These are phyloP conservation scores for Russula ochroleuca DNA, from an alignment of 768 basidiomycete genomes.

Conservation along the genomic window DNA sequence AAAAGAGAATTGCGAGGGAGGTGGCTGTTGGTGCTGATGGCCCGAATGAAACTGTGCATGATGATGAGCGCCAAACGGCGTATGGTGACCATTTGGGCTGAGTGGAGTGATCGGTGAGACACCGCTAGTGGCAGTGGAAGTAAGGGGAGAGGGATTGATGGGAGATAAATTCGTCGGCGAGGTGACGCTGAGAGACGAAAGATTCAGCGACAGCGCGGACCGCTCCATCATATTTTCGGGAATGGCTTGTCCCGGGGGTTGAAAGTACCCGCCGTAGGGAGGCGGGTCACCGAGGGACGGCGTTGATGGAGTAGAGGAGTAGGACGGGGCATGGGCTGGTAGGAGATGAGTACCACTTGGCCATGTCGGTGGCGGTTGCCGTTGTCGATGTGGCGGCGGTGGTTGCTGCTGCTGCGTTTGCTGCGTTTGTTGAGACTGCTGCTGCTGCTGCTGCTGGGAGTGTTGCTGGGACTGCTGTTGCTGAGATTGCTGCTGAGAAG, in stretches of 20 bases:
- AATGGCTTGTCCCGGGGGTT: slow-evolving; percentile 26
- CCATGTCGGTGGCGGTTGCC: slow-evolving; percentile 33
- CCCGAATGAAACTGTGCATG: slow-evolving; percentile 39
- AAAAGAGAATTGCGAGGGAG: slow-evolving; percentile 45
- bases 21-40: slow-evolving; percentile 30
- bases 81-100: slow-evolving; percentile 46
- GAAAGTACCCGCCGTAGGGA: slow-evolving; percentile 27
- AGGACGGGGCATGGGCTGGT: slow-evolving; percentile 24
- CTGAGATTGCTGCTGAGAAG: slow-evolving; percentile 29
- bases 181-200: slow-evolving; percentile 60
- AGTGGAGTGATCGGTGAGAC: slow-evolving; percentile 53
- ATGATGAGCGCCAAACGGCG: slow-evolving; percentile 42
- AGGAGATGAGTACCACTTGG: slow-evolving; percentile 29
- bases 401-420: slow-evolving; percentile 8
- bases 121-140: slow-evolving; percentile 36
- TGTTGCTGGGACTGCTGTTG: slow-evolving; percentile 26
- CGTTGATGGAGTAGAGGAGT: slow-evolving; percentile 20
- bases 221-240: slow-evolving; percentile 31
- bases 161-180: slow-evolving; percentile 66
- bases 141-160: slow-evolving; percentile 45
- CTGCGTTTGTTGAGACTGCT: slow-evolving; percentile 4
- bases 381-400: slow-evolving; percentile 25
- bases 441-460: slow-evolving; percentile 26
- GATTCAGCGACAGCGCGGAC: slow-evolving; percentile 57
- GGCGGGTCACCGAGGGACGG: slow-evolving; percentile 28